phyloP scores from a whole-genome alignment of 495 filamentous ascomycete species.

The Penicillium paxilli region DNA sequence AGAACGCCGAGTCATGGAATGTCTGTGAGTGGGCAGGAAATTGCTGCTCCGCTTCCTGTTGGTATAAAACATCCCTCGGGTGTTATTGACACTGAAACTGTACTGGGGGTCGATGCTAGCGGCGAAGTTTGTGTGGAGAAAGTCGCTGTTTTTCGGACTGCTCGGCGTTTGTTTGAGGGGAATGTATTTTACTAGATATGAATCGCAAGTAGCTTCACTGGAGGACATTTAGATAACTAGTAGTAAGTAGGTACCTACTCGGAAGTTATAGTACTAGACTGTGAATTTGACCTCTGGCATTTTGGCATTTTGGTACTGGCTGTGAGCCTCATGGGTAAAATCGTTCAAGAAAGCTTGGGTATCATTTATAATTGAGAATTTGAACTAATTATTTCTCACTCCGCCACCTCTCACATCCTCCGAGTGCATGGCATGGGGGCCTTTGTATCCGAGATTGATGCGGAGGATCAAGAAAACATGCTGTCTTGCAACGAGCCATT shows the following conservation, averaged over 20 bases:
- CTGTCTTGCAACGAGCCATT: conserved; percentile 24
- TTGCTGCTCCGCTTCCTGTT: conserved; percentile 3
- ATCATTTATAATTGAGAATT: no score
- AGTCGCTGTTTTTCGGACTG: conserved; percentile 32
- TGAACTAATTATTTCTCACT: no score
- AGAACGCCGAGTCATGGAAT: conserved; percentile 18
- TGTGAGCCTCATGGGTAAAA: no score
- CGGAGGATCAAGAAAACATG: conserved; percentile 15
- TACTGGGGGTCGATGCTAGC: conserved; percentile 4
- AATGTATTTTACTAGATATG: conserved; percentile 17
- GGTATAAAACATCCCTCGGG: conserved; percentile 23
- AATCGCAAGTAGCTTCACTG: neutral
- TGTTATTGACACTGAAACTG: conserved; percentile 20
- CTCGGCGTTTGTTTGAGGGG: conserved; percentile 27
- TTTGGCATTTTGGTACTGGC: no score
- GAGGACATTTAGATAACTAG: neutral
- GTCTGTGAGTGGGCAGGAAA: conserved; percentile 7
- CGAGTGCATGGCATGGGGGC: no score
- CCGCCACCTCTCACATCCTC: no score
- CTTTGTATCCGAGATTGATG: no score
- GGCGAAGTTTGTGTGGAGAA: conserved; percentile 15
- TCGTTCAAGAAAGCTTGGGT: no score
- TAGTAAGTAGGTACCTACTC: neutral
- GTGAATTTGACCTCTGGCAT: no score
- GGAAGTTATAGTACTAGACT: no score